Base-by-base conservation (phyloP, 176 grass and related monocot species). In the Oryza brachyantha region DNA sequence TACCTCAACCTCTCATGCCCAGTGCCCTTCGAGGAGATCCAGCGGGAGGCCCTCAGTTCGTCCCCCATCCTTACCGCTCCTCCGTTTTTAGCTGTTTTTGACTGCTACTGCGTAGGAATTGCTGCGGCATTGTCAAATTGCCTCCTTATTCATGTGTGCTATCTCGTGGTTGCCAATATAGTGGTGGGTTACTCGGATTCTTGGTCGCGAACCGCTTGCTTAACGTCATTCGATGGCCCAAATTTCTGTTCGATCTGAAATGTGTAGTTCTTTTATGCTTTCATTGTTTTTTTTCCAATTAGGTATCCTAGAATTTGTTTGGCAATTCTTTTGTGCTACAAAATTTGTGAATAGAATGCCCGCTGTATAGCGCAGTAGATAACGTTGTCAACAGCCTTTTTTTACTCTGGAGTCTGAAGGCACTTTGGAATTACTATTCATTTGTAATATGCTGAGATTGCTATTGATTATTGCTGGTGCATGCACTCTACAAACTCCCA, bases 11-110 rank as follows among this genome's bases (percentile, higher is more conserved):
- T 98, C 9, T 92, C 95, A 9, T 98, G 95, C 48, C 95, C 95
- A 7, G 74, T 98, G 25, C 85, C 95, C 12, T 98, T 92, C 74
- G 95, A 98, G 72, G 95, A 98, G 95, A 94, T 98, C 92, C 95
- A 98, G 83, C 95, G 95, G 26, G 95, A 98, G 85, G 92, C 95
- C 25, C 87, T 98, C 77, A 98, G 95, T 98, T 83, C 21, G 78
- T 85, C 52, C 19, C 19, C 17, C 57, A 52, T n/a, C 80, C 38
- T 29, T 67, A 2, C 5, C 61, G 22, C 35, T 59, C 45, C 22
- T 13, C 7, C 32, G 6, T 34, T 25, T 79, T 55, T 71, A 77
- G 36, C 66, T 57, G 14, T 40, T 29, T 69, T 63, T 43, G 37
- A 21, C 13, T 66, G 81, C 46, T 70, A 27, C 22, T 21, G 76